These are phyloP conservation scores for Penicillium verrucosum DNA, from an alignment of 2,329 filamentous ascomycete genomes.

Conservation along the genomic window DNA sequence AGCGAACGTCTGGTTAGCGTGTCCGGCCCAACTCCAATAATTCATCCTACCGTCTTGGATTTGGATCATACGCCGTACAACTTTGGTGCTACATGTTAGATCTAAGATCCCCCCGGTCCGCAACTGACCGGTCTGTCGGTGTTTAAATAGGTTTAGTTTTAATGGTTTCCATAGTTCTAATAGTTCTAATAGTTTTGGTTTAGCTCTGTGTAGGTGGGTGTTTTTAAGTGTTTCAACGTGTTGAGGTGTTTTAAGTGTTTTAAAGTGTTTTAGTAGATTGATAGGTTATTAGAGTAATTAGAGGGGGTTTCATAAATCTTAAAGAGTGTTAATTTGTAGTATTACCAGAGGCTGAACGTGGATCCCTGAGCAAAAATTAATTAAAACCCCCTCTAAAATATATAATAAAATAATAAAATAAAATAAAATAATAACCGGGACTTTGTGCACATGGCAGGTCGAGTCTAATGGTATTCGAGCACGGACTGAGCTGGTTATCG, in stretches of 20 bases:
- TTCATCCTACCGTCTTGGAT: conserved; percentile 5
- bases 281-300: not conserved
- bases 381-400: not conserved
- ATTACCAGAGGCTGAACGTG: conserved; percentile 7
- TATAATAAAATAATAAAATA: not conserved
- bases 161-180: too few relatives aligned
- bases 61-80: conserved; percentile 4
- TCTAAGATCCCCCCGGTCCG: conserved; percentile 6
- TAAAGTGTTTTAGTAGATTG: not conserved
- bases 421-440: not conserved
- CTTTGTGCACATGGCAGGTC: conserved; percentile 21
- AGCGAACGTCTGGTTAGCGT: conserved; percentile 7
- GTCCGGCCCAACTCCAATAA: conserved; percentile 9
- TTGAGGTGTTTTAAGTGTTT: not conserved
- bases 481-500: conserved; percentile 19
- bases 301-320: not conserved
- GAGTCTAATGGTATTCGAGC: conserved; percentile 16
- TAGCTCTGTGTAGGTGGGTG: not conserved
- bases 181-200: not conserved
- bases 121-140: conserved; percentile 1
- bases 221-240: not conserved
- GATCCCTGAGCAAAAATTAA: conserved; percentile 1
- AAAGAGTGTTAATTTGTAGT: not conserved
- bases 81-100: conserved; percentile 2
- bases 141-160: not conserved